These are phyloP conservation scores for Cryphonectria carpinicola DNA, from an alignment of 2,329 filamentous ascomycete species.

Conservation along the genomic window DNA sequence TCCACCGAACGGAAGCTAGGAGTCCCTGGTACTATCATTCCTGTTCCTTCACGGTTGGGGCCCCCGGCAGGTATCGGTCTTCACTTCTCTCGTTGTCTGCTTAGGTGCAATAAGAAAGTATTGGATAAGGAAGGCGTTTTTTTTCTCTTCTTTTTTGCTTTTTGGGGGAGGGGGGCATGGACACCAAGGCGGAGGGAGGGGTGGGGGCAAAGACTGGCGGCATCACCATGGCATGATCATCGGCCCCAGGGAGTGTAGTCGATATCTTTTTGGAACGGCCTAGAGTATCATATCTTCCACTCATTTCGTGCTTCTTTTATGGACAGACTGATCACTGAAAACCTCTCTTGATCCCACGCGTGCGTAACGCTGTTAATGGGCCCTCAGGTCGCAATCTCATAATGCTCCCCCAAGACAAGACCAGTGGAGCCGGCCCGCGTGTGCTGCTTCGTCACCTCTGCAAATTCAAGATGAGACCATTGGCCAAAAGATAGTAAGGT, in stretches of 20 bases:
- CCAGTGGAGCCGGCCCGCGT: not conserved
- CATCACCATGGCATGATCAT: conserved; percentile 18
- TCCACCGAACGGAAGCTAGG: conserved; percentile 22
- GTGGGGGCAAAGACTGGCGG: not conserved
- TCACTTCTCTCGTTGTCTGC: conserved; percentile 13
- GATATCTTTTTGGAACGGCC: not conserved
- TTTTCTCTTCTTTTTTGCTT: not conserved
- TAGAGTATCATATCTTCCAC: conserved; percentile 12
- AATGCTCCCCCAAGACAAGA: not conserved
- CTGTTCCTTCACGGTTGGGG: conserved; percentile 19
- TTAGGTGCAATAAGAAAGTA: conserved; percentile 8
- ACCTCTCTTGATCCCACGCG: not conserved
- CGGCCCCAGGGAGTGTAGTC: not conserved
- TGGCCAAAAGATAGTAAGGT: not conserved
- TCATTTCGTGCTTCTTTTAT: conserved; percentile 8
- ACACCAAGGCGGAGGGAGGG: not conserved
- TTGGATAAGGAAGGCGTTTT: conserved; percentile 26
- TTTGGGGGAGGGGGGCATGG: conserved; percentile 16
- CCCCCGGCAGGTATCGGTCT: conserved; percentile 11
- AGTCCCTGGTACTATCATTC: conserved; percentile 23
- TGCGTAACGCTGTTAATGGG: not conserved
- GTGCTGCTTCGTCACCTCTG: not conserved
- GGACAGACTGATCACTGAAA: not conserved
- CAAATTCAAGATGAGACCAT: not conserved
- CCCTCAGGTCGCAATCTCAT: not conserved